Base-by-base conservation (phyloP, 768 basidiomycete species). In the Kwoniella dendrophila region DNA sequence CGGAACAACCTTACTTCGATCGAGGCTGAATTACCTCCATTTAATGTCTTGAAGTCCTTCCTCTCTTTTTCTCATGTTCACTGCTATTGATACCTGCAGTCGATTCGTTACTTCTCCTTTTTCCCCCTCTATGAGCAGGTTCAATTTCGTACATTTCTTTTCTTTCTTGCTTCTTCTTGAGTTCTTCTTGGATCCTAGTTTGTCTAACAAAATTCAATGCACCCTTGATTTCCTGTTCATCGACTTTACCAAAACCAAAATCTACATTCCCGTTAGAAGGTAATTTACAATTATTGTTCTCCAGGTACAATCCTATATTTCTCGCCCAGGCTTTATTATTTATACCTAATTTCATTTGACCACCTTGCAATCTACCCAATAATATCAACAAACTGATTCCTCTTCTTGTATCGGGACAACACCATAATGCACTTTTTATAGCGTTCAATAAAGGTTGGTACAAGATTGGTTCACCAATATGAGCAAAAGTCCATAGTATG, bases 231-330 rank as follows among this genome's bases (percentile, higher is more conserved):
- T 49, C 47, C 3, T 14, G 12, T 49, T 49, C 47, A 16, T 49
- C 47, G 11, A 49, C 47, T 27, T 22, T 26, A 14, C 27, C 27
- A 26, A 49, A 49, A 2, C 14, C 12, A 49, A 49, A 30, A 0
- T 26, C 1, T n/a, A 8, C 30, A 14, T 16, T 49, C 27, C 3
- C 22, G 27, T 12, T 49, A 12, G 27, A 8, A 27, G 47, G 45
- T 27, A 48, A 33, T 14, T 22, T 3, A n/a, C 22, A 51, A 4
- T 22, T n/a, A 22, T 51, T 51, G 6, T 33, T 32, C n/a, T 51
- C 49, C 32, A 51, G 34, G 32, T 11, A 18, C 49, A 51, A 51
- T n/a, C 49, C 49, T n/a, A 51, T n/a, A 33, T 51, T 51, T 32
- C 49, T 32, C 8, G 49, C 49, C 49, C 49, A 51, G 7, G n/a